Conservation (phyloP, 129 eudicot genomes). For the Lactuca saligna region DNA sequence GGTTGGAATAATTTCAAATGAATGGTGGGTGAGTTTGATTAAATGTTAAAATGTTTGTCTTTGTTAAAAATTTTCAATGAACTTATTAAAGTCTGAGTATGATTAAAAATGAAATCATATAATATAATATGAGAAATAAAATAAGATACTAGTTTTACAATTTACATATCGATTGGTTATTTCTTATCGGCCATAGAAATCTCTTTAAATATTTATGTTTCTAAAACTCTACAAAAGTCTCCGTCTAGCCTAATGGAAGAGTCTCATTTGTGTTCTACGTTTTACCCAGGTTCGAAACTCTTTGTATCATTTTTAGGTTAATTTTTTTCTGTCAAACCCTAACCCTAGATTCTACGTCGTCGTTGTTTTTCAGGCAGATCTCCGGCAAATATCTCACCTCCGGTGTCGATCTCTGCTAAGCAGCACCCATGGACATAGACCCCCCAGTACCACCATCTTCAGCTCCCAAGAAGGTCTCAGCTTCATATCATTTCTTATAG, state of each 20-base stretch:
- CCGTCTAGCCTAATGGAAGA: background rate
- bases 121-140: too few species aligned
- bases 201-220: too few species aligned
- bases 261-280: accelerated
- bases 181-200: too few species aligned
- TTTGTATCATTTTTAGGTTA: accelerated
- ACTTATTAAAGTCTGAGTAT: too few species aligned
- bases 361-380: slow-evolving; percentile 15
- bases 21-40: too few species aligned
- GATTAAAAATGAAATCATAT: too few species aligned
- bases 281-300: slow-evolving; percentile 35
- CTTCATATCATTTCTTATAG: background rate
- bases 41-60: too few species aligned
- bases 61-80: too few species aligned
- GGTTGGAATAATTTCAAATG: too few species aligned
- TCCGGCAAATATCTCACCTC: slow-evolving; percentile 20
- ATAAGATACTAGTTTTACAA: too few species aligned
- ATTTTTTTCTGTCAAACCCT: slow-evolving; percentile 16
- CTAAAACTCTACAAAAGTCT: background rate
- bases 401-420: slow-evolving; percentile 4
- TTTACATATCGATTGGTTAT: too few species aligned
- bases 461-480: slow-evolving; percentile 40
- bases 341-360: slow-evolving; percentile 29
- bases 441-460: slow-evolving; percentile 30
- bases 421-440: slow-evolving; percentile 49